These are phyloP conservation scores for Trypanosoma rangeli DNA, from an alignment of 208 protist genomes.

Conservation along the genomic window DNA sequence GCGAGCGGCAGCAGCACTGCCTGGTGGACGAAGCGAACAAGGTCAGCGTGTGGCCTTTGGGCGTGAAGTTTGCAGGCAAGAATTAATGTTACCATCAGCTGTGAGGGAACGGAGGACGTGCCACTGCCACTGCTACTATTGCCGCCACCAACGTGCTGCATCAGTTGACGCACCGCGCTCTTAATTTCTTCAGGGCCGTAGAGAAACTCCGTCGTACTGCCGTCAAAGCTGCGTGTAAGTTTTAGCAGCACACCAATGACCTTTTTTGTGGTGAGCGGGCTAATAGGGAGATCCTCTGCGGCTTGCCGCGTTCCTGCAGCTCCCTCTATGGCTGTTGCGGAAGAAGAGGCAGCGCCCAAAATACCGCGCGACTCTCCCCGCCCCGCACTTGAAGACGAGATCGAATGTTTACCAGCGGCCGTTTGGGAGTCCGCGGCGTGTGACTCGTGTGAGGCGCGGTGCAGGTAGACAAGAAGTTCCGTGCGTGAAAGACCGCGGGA, in stretches of 20 bases:
- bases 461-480: conserved; percentile 70
- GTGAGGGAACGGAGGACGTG: conserved; percentile 47
- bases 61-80: conserved; percentile 35
- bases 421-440: background rate
- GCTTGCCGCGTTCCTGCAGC: background rate
- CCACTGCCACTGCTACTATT: background rate
- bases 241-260: conserved; percentile 60
- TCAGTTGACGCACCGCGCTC: conserved; percentile 43
- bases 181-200: conserved; percentile 65
- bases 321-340: background rate
- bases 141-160: conserved; percentile 28
- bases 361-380: conserved; percentile 22
- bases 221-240: conserved; percentile 59
- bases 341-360: conserved; percentile 10
- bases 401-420: background rate
- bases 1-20: conserved; percentile 58
- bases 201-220: conserved; percentile 38
- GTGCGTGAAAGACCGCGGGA: conserved; percentile 54
- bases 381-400: conserved; percentile 2
- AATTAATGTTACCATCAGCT: conserved; percentile 80
- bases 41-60: conserved; percentile 34
- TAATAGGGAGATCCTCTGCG: conserved; percentile 35
- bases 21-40: conserved; percentile 56
- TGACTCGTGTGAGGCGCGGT: conserved; percentile 52
- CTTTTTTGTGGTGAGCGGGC: conserved; percentile 55